These are phyloP conservation scores for Alternaria gaisen DNA, from an alignment of 2,329 filamentous ascomycete genomes.

Conservation along the genomic window DNA sequence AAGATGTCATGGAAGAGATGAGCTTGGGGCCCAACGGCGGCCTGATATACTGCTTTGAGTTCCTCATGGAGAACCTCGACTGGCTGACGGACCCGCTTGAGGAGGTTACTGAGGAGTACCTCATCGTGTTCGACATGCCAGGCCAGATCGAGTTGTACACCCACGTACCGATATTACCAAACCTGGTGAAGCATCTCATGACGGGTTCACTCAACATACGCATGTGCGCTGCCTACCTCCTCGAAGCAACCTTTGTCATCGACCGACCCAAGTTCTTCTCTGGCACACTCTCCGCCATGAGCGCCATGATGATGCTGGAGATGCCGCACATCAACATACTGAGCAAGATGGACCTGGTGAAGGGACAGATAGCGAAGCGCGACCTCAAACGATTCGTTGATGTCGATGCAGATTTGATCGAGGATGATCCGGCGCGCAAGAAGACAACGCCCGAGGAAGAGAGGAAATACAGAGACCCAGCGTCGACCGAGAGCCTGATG, in stretches of 20 bases:
- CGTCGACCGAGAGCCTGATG: constrained; percentile 76
- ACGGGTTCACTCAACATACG: constrained; percentile 86
- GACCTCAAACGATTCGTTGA: constrained; percentile 91
- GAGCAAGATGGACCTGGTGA: constrained; percentile 97
- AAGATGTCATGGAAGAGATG: constrained; percentile 97
- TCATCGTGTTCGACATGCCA: constrained; percentile 98
- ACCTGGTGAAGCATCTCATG: constrained; percentile 81
- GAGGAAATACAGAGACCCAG: constrained; percentile 66
- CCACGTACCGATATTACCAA: constrained; percentile 90
- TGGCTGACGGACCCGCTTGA: constrained; percentile 88
- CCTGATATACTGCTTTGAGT: constrained; percentile 96
- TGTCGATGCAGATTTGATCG: constrained; percentile 81
- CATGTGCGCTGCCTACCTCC: constrained; percentile 90
- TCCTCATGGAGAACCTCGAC: constrained; percentile 91
- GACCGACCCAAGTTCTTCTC: constrained; percentile 98
- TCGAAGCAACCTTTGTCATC: constrained; percentile 94
- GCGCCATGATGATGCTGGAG: constrained; percentile 98
- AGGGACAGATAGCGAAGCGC: constrained; percentile 84
- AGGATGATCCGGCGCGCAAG: constrained; percentile 74
- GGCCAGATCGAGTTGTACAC: constrained; percentile 99
- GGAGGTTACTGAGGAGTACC: constrained; percentile 87
- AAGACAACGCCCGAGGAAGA: constrained; percentile 56
- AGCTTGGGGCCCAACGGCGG: constrained; percentile 90
- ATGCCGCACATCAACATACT: constrained; percentile 96
- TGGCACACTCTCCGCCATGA: constrained; percentile 95